Conservation (phyloP, 129 eudicot genomes). For the Lactuca saligna region DNA sequence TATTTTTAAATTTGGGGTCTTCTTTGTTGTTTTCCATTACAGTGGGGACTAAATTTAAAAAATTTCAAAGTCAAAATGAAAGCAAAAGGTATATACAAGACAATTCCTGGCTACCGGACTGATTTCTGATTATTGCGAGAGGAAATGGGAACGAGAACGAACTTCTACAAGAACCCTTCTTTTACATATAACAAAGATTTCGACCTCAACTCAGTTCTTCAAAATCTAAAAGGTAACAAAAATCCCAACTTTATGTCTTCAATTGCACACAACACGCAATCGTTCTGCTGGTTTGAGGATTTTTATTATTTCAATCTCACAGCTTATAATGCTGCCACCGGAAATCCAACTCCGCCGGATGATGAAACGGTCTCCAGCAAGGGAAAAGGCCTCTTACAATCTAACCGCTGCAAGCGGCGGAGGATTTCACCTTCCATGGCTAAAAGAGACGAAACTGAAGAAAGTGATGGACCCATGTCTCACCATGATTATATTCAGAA, state of each 20-base stretch:
- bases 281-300: background rate
- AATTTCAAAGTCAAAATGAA: background rate
- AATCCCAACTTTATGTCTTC: background rate
- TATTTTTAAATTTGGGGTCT: background rate
- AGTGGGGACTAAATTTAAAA: background rate
- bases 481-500: conserved; percentile 72
- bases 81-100: background rate
- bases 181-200: conserved; percentile 66
- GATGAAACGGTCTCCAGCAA: conserved; percentile 21
- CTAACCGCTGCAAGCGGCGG: conserved; percentile 52
- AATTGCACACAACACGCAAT: background rate
- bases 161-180: conserved; percentile 89
- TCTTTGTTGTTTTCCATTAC: background rate
- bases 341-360: conserved; percentile 42
- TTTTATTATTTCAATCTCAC: conserved; percentile 11
- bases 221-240: conserved; percentile 60
- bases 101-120: background rate
- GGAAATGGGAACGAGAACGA: conserved; percentile 59
- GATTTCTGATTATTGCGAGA: background rate
- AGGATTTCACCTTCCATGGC: conserved; percentile 20
- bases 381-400: conserved; percentile 6
- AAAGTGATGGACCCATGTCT: conserved; percentile 70
- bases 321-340: conserved; percentile 74
- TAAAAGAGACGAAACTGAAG: conserved; percentile 18
- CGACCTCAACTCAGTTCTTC: conserved; percentile 69